phyloP scores from a whole-genome alignment of 83 land plant genomes.

The Diphasiastrum complanatum region DNA sequence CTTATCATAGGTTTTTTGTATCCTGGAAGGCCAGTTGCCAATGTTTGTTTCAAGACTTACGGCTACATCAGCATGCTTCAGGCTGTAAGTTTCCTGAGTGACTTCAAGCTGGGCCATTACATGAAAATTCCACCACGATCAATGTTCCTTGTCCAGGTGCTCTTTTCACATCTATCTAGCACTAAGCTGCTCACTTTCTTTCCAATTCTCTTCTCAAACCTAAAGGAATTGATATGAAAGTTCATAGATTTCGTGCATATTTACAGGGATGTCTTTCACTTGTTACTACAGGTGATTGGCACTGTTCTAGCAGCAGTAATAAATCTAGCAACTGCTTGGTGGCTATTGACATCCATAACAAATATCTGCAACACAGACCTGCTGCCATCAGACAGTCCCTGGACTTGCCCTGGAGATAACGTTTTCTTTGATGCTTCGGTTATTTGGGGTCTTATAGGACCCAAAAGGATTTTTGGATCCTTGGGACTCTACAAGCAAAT shows the following conservation, averaged over 20 bases:
- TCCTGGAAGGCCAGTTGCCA: neutral
- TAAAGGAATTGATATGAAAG: too few species aligned
- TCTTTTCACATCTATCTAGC: too few species aligned
- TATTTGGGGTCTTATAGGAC: constrained; percentile 21
- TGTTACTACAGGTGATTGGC: constrained; percentile 51
- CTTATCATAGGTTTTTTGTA: neutral
- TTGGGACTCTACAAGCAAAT: neutral
- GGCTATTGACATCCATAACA: constrained; percentile 12
- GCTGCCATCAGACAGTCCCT: constrained; percentile 13
- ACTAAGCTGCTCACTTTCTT: too few species aligned
- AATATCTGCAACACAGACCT: constrained; percentile 16
- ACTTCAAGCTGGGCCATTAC: constrained; percentile 1
- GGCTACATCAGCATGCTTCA: neutral
- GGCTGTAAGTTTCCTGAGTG: neutral
- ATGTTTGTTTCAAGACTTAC: neutral
- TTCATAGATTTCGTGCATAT: too few species aligned
- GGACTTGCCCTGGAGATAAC: constrained; percentile 15
- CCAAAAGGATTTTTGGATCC: constrained; percentile 13
- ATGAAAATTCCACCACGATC: neutral
- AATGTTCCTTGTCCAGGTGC: neutral
- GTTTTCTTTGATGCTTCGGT: constrained; percentile 22
- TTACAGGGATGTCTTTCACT: too few species aligned
- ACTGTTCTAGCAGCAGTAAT: constrained; percentile 57
- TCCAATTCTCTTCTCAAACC: too few species aligned
- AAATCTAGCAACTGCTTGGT: constrained; percentile 49